Conservation (phyloP, 1,284 basidiomycete species). For the Stygiomarasmius scandens region DNA sequence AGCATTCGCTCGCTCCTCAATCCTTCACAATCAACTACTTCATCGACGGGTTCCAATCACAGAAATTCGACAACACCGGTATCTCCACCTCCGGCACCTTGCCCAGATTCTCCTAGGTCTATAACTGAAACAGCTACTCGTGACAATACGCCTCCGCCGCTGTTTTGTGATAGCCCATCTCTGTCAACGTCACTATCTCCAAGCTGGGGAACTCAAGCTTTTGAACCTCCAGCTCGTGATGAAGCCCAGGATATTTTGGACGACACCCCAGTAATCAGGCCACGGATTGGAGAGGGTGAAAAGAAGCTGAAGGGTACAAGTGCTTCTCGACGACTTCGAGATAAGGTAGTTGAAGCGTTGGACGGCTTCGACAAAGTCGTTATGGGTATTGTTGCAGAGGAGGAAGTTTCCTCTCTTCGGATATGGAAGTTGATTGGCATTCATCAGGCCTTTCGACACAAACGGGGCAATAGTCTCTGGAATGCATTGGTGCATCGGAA, state of each 20-base stretch:
- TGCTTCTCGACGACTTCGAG: neutral
- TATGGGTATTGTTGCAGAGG: neutral
- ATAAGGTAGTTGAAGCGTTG: neutral
- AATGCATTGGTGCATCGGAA: constrained; percentile 1
- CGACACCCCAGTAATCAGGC: neutral
- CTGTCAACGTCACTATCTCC: neutral
- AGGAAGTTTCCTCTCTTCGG: neutral
- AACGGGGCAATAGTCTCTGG: neutral
- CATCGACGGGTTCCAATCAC: neutral
- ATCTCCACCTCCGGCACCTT: neutral
- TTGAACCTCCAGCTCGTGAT: too few species aligned
- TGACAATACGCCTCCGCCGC: neutral
- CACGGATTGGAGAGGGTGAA: constrained; percentile 1
- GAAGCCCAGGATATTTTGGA: neutral
- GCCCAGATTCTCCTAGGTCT: too few species aligned
- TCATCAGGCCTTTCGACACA: neutral
- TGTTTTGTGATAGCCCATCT: neutral
- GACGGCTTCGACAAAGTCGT: neutral
- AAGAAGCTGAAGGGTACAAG: neutral
- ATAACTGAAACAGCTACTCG: neutral
- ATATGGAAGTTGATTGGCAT: neutral
- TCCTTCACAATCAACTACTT: too few species aligned
- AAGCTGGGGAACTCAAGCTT: neutral
- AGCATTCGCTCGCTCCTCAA: too few species aligned
- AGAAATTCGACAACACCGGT: neutral